Conservation (phyloP, 2,329 filamentous ascomycete genomes). For the Alternaria ethzedia region DNA sequence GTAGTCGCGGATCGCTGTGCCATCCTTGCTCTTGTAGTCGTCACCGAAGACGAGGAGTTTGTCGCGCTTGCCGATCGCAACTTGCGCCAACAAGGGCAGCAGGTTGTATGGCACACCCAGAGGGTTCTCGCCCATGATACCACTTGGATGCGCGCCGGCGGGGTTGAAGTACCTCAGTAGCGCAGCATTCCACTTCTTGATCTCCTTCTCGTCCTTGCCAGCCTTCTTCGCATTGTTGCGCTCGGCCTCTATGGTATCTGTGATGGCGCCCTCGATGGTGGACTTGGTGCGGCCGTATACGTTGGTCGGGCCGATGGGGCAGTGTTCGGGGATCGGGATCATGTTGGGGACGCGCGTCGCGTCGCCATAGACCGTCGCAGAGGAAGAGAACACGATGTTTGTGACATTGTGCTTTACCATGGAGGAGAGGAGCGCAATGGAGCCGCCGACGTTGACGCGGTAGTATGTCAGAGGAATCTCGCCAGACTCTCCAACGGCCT, state of each 20-base stretch:
- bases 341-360: constrained; percentile 95
- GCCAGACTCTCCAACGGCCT: constrained; percentile 94
- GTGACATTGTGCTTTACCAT: constrained; percentile 91
- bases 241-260: constrained; percentile 86
- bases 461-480: constrained; percentile 98
- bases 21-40: constrained; percentile 89
- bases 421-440: constrained; percentile 80
- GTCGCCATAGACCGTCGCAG: constrained; percentile 97
- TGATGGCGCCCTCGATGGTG: constrained; percentile 89
- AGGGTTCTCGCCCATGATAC: constrained; percentile 98
- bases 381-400: constrained; percentile 99
- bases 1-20: constrained; percentile 96
- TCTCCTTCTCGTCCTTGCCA: constrained; percentile 64
- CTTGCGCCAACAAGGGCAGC: constrained; percentile 90
- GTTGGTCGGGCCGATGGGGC: constrained; percentile 95
- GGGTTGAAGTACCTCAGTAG: constrained; percentile 98
- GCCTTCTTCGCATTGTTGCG: constrained; percentile 81
- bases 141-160: constrained; percentile 89
- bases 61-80: constrained; percentile 91
- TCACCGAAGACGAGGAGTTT: constrained; percentile 95
- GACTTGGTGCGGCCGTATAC: constrained; percentile 97
- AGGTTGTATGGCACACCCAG: constrained; percentile 96
- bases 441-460: constrained; percentile 93
- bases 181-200: constrained; percentile 87
- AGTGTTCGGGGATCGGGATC: constrained; percentile 98